Evolutionary conservation across 805 yeast genomes (phyloP), one percentile per base, ranked within the genome.

Genomic region (Candida palmyrensis): DNA sequence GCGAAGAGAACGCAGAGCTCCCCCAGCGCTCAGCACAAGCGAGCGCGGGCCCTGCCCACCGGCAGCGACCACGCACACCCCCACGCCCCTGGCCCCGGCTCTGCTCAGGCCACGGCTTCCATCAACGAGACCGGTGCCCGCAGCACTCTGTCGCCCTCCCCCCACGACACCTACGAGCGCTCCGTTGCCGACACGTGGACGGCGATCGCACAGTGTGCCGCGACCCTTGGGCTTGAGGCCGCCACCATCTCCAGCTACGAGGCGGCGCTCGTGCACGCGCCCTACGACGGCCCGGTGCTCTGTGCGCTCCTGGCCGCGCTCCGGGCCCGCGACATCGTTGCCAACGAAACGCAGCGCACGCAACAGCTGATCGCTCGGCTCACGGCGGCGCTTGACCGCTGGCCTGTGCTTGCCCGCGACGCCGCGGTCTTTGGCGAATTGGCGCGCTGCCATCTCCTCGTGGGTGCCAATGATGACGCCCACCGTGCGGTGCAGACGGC

Each of bases 401-500:
- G 49, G 36, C 68, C 70, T 3, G 52, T 53, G 1, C 47, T 75
- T 15, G 49, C 59, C 19, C 58, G 59, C 29, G 68, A 66, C 30
- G 41, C 68, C 0, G 40, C 44, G 5, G 42, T 76, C 4, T 69
- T 73, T 61, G 65, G 59, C 31, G 80, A 74, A 44, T 54, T 76
- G 32, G 66, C 76, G 1, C 75, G 72, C 38, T 68, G 77, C 35
- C 75, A 76, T 43, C 44, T 71, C 10, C 48, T 64, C 9, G 42
- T 69, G 6, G 70, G 72, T 22, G 61, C 71, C 37, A 59, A 57
- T 28, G 77, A 73, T 26, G 75, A 71, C 38, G 77, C 82, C 0
- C 77, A 73, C 42, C 65, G 60, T 30, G 57, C 72, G 2, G 57
- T 71, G 13, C 68, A 63, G 34, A 57, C 68, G 29, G 72, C 72